These are phyloP conservation scores for Phaeosphaeriaceae sp. DNA, from an alignment of 2,329 filamentous ascomycete species.

Conservation along the genomic window DNA sequence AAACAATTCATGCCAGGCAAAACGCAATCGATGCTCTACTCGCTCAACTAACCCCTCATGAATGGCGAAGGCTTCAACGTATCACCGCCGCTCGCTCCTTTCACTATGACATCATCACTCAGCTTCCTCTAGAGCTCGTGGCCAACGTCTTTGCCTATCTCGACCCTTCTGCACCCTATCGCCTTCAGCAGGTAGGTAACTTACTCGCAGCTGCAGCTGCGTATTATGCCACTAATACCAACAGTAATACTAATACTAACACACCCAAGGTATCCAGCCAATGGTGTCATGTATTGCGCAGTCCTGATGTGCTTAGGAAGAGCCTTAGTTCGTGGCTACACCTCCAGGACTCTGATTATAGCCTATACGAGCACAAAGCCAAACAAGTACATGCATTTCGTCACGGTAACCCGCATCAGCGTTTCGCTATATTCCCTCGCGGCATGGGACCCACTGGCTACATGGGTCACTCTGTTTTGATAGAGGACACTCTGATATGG, in stretches of 20 bases:
- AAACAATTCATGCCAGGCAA: constrained; percentile 18
- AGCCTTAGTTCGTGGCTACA: constrained; percentile 27
- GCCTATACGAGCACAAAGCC: constrained; percentile 25
- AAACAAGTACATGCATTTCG: constrained; percentile 33
- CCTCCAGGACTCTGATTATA: constrained; percentile 20
- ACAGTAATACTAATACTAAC: too few relatives aligned
- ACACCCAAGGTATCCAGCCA: constrained; percentile 42
- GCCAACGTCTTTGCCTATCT: constrained; percentile 44
- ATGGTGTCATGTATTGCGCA: constrained; percentile 41
- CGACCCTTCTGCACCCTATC: constrained; percentile 36
- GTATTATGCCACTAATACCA: too few relatives aligned
- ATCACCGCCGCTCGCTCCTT: constrained; percentile 30
- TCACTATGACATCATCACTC: constrained; percentile 43
- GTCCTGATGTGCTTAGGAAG: constrained; percentile 27
- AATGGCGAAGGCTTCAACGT: constrained; percentile 36
- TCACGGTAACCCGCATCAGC: constrained; percentile 16
- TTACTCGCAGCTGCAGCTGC: neutral
- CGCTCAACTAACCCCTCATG: constrained; percentile 33
- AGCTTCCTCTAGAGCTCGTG: constrained; percentile 48
- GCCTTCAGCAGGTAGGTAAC: constrained; percentile 33
- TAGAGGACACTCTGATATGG: constrained; percentile 27
- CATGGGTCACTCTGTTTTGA: constrained; percentile 3
- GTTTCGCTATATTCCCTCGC: constrained; percentile 1
- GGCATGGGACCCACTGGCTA: neutral
- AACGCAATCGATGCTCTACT: constrained; percentile 34